A percentile compares a stretch with the other conserved stretches of the same genome.
phyloP scores from a whole-genome alignment of 2,329 filamentous ascomycete species.

The Exophiala spinifera region DNA sequence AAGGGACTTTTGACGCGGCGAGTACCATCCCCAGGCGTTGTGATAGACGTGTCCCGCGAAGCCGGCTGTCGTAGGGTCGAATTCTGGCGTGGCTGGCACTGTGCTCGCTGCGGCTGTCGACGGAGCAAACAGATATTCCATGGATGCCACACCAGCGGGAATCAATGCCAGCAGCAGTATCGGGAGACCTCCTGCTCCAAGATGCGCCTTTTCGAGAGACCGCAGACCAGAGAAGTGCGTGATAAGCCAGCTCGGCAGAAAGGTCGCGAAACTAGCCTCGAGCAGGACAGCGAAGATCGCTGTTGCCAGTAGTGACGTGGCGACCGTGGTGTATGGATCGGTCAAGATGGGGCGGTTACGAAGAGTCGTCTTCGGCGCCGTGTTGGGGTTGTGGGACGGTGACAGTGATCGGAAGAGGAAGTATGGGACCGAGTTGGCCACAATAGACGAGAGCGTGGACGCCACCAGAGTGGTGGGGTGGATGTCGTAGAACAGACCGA shows the following conservation, averaged over 20 bases:
- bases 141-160: constrained; percentile 68
- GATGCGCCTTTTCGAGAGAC: constrained; percentile 65
- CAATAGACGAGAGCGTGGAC: constrained; percentile 64
- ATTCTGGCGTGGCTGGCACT: constrained; percentile 38
- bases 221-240: constrained; percentile 70
- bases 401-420: constrained; percentile 68
- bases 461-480: constrained; percentile 58
- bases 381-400: constrained; percentile 58
- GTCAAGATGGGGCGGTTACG: constrained; percentile 63
- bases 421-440: constrained; percentile 71
- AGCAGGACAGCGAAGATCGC: constrained; percentile 73
- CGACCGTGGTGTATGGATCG: constrained; percentile 60
- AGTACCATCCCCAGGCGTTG: constrained; percentile 60
- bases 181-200: constrained; percentile 54
- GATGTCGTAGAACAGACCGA: constrained; percentile 74
- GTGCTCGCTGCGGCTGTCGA: constrained; percentile 48
- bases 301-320: constrained; percentile 66
- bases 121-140: constrained; percentile 69
- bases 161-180: constrained; percentile 53
- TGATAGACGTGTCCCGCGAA: constrained; percentile 64
- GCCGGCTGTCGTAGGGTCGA: constrained; percentile 63
- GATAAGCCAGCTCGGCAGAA: constrained; percentile 70
- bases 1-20: constrained; percentile 59
- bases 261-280: constrained; percentile 65
- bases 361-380: constrained; percentile 39